Evolutionary conservation across 2,329 filamentous ascomycete species (phyloP).

Genomic region (Aureobasidium leucospermi): DNA sequence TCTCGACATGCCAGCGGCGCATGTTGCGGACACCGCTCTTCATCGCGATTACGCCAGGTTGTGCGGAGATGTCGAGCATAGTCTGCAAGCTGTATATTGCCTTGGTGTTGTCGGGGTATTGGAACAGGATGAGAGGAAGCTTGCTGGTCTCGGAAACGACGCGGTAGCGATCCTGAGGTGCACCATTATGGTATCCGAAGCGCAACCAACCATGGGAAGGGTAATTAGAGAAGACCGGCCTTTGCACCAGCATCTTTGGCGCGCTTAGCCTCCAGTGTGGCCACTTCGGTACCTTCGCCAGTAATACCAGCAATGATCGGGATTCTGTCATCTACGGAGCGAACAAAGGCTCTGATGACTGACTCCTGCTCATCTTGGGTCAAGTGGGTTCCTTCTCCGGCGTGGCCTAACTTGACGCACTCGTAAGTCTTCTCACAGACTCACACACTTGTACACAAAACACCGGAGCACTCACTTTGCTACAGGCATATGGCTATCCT

Average conservation of each 20-base stretch:
- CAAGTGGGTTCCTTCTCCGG: conserved; percentile 48
- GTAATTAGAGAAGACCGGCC: conserved; percentile 46
- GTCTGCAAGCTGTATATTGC: conserved; percentile 47
- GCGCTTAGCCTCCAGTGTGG: conserved; percentile 44
- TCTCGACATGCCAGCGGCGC: conserved; percentile 51
- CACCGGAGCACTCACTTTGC: no score
- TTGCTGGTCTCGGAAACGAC: conserved; percentile 43
- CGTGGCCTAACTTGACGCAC: conserved; percentile 37
- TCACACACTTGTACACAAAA: no score
- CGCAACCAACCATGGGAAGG: conserved; percentile 49
- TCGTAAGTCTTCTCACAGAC: no score
- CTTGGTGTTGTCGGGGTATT: conserved; percentile 49
- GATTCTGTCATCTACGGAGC: conserved; percentile 43
- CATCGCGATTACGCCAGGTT: conserved; percentile 48
- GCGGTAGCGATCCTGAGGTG: conserved; percentile 46
- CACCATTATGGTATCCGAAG: conserved; percentile 48
- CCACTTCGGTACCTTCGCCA: conserved; percentile 46
- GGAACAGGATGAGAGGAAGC: conserved; percentile 47
- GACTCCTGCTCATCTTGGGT: conserved; percentile 43
- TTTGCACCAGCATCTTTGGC: conserved; percentile 45
- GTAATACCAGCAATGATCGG: conserved; percentile 49
- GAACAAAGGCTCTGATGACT: conserved; percentile 47
- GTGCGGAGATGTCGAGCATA: conserved; percentile 46
- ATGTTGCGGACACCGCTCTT: conserved; percentile 52
- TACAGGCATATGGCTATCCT: no score